phyloP scores from a whole-genome alignment of 805 yeast species.

The Zygoascus tannicola region DNA sequence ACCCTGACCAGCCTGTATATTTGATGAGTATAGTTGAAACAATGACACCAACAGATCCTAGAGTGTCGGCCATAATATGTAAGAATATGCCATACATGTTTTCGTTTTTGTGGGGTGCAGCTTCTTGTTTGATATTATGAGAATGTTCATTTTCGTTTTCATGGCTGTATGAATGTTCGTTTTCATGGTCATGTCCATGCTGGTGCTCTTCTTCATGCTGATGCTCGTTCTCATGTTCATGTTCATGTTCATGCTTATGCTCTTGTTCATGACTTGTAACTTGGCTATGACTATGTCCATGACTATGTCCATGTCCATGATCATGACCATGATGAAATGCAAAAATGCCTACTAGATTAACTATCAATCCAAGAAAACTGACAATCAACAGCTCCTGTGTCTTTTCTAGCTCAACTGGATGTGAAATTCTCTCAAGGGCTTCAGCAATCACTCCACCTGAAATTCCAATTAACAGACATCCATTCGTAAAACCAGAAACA shows the following conservation, averaged over 20 bases:
- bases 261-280: too few relatives aligned
- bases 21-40: conserved; percentile 73
- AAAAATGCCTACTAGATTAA: conserved; percentile 84
- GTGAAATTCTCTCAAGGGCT: conserved; percentile 68
- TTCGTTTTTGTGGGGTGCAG: conserved; percentile 36
- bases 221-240: conserved; percentile 15
- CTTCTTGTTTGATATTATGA: conserved; percentile 28
- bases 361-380: conserved; percentile 73
- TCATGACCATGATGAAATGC: conserved; percentile 85
- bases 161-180: conserved; percentile 27
- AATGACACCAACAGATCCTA: conserved; percentile 97
- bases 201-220: conserved; percentile 27
- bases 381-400: conserved; percentile 82
- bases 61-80: conserved; percentile 89
- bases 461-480: conserved; percentile 77
- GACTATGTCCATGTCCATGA: conserved; percentile 34
- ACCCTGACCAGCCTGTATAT: conserved; percentile 61
- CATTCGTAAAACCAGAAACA: conserved; percentile 92
- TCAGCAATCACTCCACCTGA: conserved; percentile 83
- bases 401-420: conserved; percentile 68
- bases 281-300: conserved; percentile 39
- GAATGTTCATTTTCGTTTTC: conserved; percentile 14
- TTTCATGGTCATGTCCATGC: conserved; percentile 35
- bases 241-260: too few relatives aligned
- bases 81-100: conserved; percentile 92